Base-by-base conservation (phyloP, 2,329 filamentous ascomycete species). In the Fusarium brachygibbosum region DNA sequence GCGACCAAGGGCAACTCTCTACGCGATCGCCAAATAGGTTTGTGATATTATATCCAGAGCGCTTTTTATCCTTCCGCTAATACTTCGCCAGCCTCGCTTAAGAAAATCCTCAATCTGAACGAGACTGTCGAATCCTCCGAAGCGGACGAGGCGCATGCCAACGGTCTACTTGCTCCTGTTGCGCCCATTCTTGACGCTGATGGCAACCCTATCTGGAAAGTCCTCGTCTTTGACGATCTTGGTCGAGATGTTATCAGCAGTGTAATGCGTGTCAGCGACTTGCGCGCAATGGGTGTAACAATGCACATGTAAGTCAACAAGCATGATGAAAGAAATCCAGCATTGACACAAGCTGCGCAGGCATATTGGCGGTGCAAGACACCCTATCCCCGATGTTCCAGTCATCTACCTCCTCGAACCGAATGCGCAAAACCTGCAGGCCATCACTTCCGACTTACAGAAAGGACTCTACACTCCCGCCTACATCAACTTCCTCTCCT, bases 351-450 rank as follows among this genome's bases (percentile, higher is more conserved):
- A 35, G 58, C 61, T 42, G 5, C 52, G 35, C 50, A 93, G 93
- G 84, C 93, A 94, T 78, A 91, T 98, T 77, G 88, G 90, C 74
- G 90, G 92, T 44, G 86, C 89, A 61, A 88, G 96, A 76, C 93
- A 97, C 79, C 89, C 93, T 29, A 99, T 99, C 72, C 94, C 95
- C 58, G 96, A 99, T 79, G 96, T 98, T 12, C 95, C 96, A 6
- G 96, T 96, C 66, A 90, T 99, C 66, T 99, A 99, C 78, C 87
- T 99, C n/a, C 86, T 99, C 75, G 95, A 99, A 76, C 96, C 96
- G 17, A 97, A 89, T 13, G 79, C 88, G 12, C 84, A 89, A 64
- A 98, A 98, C 78, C 85, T 98, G 49, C 86, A 94, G 76, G 84
- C 87, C 45, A 95, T 99, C 63, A 96, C 94, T 14, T 88, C 84